A percentile compares a stretch with the other conserved stretches of the same genome.
Conservation (phyloP, 2,329 filamentous ascomycete genomes). For the Ophiostoma angusticollis region DNA sequence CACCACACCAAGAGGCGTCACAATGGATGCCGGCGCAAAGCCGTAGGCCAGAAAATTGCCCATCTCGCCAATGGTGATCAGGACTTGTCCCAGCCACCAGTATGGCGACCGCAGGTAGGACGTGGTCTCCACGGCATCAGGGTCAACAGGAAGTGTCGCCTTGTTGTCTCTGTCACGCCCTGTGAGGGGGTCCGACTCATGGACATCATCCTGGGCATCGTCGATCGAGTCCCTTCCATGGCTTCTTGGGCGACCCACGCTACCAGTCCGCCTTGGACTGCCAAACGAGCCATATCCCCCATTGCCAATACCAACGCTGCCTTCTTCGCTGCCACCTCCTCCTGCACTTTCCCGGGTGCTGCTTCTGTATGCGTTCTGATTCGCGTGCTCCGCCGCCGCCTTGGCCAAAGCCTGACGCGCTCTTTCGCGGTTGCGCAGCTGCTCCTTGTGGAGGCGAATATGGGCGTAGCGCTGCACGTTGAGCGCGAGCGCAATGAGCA, state of each 20-base stretch:
- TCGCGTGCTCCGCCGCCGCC: conserved; percentile 18
- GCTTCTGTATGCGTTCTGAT: conserved; percentile 1
- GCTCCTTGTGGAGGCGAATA: conserved; percentile 64
- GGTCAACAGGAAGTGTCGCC: conserved; percentile 24
- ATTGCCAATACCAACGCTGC: no score
- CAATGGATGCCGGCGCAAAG: conserved; percentile 93
- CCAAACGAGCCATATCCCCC: no score
- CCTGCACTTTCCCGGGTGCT: conserved; percentile 15
- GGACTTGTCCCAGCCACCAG: conserved; percentile 88
- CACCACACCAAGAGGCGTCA: conserved; percentile 92
- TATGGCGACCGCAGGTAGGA: conserved; percentile 83
- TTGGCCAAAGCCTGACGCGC: conserved; percentile 41
- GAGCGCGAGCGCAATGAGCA: conserved; percentile 86
- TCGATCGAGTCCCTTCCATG: conserved; percentile 19
- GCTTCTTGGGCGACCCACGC: no score
- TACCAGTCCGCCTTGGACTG: no score
- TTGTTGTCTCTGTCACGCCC: conserved; percentile 35
- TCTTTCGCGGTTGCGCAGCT: conserved; percentile 41
- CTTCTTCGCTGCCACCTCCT: no score
- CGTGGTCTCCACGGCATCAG: conserved; percentile 23
- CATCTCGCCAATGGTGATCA: conserved; percentile 87
- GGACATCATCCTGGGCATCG: conserved; percentile 22
- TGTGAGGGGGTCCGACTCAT: conserved; percentile 40
- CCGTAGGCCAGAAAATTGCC: conserved; percentile 97
- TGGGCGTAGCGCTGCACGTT: conserved; percentile 97